These are phyloP conservation scores for Acarospora socialis DNA, from an alignment of 2,329 filamentous ascomycete genomes.

Conservation along the genomic window DNA sequence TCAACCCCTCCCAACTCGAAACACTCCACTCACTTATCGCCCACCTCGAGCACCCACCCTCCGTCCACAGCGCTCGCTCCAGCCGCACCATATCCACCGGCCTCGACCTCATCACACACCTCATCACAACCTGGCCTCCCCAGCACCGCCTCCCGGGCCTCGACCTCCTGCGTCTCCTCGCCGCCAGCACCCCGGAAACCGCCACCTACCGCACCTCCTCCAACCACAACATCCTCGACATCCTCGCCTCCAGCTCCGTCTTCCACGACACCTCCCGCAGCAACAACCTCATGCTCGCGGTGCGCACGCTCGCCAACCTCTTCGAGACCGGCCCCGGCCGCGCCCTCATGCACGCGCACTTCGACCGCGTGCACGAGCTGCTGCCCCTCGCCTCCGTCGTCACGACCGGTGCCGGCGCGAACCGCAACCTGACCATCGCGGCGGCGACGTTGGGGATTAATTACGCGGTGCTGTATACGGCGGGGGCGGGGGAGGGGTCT, in stretches of 20 bases:
- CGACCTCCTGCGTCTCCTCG: constrained; percentile 74
- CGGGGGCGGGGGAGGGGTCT: constrained; percentile 28
- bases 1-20: constrained; percentile 58
- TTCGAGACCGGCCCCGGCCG: constrained; percentile 64
- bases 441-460: constrained; percentile 75
- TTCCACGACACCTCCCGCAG: constrained; percentile 41
- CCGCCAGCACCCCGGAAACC: constrained; percentile 50
- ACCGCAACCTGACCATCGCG: constrained; percentile 72
- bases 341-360: constrained; percentile 42
- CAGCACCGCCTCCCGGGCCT: constrained; percentile 68
- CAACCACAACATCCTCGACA: constrained; percentile 42
- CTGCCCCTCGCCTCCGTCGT: constrained; percentile 50
- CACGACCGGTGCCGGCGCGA: constrained; percentile 35
- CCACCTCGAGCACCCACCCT: constrained; percentile 43
- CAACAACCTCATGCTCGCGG: constrained; percentile 78
- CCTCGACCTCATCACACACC: constrained; percentile 52
- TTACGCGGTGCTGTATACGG: constrained; percentile 56
- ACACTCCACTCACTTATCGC: constrained; percentile 46
- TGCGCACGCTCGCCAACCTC: constrained; percentile 69
- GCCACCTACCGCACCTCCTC: constrained; percentile 32
- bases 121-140: constrained; percentile 67
- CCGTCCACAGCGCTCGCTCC: constrained; percentile 21
- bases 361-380: constrained; percentile 47
- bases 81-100: constrained; percentile 14
- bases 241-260: constrained; percentile 43